These are phyloP conservation scores for Amphibolis antarctica DNA, from an alignment of 106 monocot species.

Conservation along the genomic window DNA sequence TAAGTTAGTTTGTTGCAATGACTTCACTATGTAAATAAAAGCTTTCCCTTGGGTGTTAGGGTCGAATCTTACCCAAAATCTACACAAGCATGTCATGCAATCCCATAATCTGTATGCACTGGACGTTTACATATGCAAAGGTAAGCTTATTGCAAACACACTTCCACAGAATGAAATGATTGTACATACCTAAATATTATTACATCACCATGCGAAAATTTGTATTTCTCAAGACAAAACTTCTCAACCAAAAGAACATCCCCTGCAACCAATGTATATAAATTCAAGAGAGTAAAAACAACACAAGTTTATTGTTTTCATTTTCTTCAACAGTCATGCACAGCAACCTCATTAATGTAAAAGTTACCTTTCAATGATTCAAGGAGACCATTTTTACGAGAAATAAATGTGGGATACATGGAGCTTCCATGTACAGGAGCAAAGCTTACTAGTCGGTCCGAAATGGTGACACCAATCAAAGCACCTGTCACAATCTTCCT, in stretches of 20 bases:
- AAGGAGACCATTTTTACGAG: slow-evolving; percentile 14
- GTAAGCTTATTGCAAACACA: too few relatives aligned
- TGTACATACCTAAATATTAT: slow-evolving; percentile 30
- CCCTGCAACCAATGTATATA: slow-evolving; percentile 24
- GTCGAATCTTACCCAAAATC: too few relatives aligned
- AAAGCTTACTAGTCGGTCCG: slow-evolving; percentile 52
- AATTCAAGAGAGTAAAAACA: neutral
- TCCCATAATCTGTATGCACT: too few relatives aligned
- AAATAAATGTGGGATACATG: slow-evolving; percentile 69
- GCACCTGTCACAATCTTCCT: slow-evolving; percentile 32
- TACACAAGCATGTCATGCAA: too few relatives aligned
- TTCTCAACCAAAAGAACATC: slow-evolving; percentile 58
- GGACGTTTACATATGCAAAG: too few relatives aligned
- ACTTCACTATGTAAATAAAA: too few relatives aligned
- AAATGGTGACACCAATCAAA: slow-evolving; percentile 53
- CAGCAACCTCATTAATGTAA: too few relatives aligned
- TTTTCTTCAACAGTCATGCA: neutral
- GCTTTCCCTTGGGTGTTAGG: too few relatives aligned
- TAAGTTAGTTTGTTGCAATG: too few relatives aligned
- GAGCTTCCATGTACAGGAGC: slow-evolving; percentile 51
- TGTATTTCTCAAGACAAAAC: slow-evolving; percentile 57
- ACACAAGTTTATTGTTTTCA: neutral
- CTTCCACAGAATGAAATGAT: too few relatives aligned
- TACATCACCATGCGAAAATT: slow-evolving; percentile 77
- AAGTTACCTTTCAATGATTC: slow-evolving; percentile 33